phyloP scores from a whole-genome alignment of 805 yeast species.

The Starmerella vitae region DNA sequence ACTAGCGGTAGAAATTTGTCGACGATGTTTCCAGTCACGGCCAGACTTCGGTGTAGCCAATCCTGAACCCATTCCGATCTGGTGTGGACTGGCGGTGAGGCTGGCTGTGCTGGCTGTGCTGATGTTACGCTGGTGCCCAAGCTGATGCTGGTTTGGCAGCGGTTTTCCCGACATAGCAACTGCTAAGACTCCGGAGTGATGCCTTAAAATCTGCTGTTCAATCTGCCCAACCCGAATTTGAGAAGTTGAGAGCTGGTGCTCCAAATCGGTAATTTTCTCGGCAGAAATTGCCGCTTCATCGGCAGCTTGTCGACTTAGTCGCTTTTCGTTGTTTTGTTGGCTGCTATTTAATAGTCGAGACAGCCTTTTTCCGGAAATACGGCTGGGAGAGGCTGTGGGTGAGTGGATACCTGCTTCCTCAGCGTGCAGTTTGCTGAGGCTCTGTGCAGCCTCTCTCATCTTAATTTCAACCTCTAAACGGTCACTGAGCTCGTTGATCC shows the following conservation, averaged over 20 bases:
- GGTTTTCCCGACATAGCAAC: slow-evolving; percentile 15
- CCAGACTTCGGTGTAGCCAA: neutral
- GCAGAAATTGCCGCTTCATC: slow-evolving; percentile 18
- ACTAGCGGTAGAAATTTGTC: slow-evolving; percentile 7
- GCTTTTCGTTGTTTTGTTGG: slow-evolving; percentile 5
- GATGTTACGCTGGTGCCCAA: slow-evolving; percentile 13
- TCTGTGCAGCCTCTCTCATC: slow-evolving; percentile 22
- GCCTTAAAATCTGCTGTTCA: slow-evolving; percentile 16
- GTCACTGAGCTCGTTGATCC: slow-evolving; percentile 13
- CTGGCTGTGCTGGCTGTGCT: slow-evolving; percentile 6
- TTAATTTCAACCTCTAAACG: slow-evolving; percentile 20
- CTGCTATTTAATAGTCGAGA: neutral
- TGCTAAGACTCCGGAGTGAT: slow-evolving; percentile 21
- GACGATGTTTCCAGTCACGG: slow-evolving; percentile 12
- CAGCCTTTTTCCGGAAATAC: slow-evolving; percentile 3
- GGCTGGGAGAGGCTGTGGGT: neutral
- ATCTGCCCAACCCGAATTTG: slow-evolving; percentile 9
- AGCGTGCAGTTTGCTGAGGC: slow-evolving; percentile 17
- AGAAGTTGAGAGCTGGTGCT: slow-evolving; percentile 9
- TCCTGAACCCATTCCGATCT: neutral
- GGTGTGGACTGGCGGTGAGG: neutral
- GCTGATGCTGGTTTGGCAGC: slow-evolving; percentile 5
- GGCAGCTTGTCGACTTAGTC: slow-evolving; percentile 21
- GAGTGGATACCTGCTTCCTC: slow-evolving; percentile 2
- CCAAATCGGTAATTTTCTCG: slow-evolving; percentile 15